Evolutionary conservation across 1,139 yeast genomes (phyloP).

Genomic region (Taiozyma sp.): DNA sequence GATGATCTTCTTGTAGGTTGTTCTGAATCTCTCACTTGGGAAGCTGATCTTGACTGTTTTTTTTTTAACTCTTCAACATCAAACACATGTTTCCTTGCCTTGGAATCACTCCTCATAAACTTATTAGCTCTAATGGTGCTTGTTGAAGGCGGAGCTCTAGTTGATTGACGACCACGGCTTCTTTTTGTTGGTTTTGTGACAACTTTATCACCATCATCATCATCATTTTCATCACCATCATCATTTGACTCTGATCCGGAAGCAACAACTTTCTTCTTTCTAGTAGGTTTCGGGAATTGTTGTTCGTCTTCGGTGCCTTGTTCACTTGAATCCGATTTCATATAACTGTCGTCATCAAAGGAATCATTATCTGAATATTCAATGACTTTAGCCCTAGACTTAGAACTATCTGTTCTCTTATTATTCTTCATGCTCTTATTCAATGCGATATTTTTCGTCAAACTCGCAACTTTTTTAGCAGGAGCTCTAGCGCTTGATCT

Average conservation of each 20-base stretch:
- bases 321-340: background rate
- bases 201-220: background rate
- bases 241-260: background rate
- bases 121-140: background rate
- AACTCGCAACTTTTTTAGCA: constrained; percentile 6
- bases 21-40: constrained; percentile 9
- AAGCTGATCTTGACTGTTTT: constrained; percentile 18
- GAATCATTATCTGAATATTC: background rate
- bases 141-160: background rate
- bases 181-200: background rate
- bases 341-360: background rate
- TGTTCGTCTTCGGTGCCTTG: background rate
- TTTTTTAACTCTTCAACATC: constrained; percentile 14
- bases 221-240: background rate
- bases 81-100: constrained; percentile 12
- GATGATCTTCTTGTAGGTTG: constrained; percentile 42
- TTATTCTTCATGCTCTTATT: constrained; percentile 1
- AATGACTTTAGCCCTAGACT: background rate
- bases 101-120: background rate
- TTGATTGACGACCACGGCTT: background rate
- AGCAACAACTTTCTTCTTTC: background rate
- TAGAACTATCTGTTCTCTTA: background rate
- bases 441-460: constrained; percentile 9
- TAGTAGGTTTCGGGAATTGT: background rate
- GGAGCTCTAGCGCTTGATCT: constrained; percentile 4